Conservation (phyloP, 306 rosid genomes). For the Astragalus glycyphyllos region DNA sequence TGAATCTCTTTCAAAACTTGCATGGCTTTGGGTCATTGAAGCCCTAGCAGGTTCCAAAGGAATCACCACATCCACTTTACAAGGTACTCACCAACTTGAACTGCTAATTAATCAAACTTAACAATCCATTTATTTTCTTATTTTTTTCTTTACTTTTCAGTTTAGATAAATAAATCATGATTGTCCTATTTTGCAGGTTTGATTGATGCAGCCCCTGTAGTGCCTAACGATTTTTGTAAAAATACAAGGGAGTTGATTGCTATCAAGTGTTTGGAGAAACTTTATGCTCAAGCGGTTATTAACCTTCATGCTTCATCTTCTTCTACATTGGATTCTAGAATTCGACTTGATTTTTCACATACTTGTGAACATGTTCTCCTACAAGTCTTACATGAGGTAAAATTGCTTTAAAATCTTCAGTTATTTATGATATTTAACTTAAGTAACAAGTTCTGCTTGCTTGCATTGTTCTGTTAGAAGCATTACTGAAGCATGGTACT, state of each 20-base stretch:
- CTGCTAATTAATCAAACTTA: neutral
- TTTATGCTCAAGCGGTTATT: constrained; percentile 41
- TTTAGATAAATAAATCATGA: neutral
- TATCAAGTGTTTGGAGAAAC: constrained; percentile 70
- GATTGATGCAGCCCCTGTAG: constrained; percentile 52
- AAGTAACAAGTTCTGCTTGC: constrained; percentile 16
- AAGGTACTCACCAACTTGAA: constrained; percentile 43
- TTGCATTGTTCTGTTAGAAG: constrained; percentile 10
- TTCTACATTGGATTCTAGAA: constrained; percentile 50
- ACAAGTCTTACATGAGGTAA: constrained; percentile 58
- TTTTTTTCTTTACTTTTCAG: neutral
- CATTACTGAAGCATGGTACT: no score
- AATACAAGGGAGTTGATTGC: constrained; percentile 68
- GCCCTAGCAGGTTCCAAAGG: constrained; percentile 57
- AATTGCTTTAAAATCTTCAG: constrained; percentile 1
- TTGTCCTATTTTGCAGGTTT: constrained; percentile 50
- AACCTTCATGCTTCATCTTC: constrained; percentile 38
- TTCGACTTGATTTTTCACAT: constrained; percentile 53
- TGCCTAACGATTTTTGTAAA: constrained; percentile 43
- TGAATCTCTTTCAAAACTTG: constrained; percentile 43
- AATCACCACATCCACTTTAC: constrained; percentile 48
- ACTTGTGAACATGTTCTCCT: constrained; percentile 60
- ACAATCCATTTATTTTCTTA: neutral
- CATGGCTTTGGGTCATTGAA: constrained; percentile 80
- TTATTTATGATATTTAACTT: constrained; percentile 16